Evolutionary conservation across 305 asterid species (phyloP).

Genomic region (Ilex paraguariensis): DNA sequence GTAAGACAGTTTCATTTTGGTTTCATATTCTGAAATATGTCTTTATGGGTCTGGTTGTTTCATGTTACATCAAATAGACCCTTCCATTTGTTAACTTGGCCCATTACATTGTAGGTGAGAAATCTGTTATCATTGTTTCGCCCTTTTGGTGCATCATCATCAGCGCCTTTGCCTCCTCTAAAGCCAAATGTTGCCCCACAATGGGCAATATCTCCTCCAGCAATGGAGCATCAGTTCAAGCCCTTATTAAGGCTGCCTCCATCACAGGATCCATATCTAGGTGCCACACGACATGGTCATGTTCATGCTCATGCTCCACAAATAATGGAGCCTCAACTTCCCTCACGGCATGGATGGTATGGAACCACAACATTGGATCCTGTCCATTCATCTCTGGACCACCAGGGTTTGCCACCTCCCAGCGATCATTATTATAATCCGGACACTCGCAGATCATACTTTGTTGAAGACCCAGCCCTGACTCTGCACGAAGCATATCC

Average conservation of each 20-base stretch:
- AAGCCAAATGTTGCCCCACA: slow-evolving; percentile 21
- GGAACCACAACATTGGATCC: slow-evolving; percentile 21
- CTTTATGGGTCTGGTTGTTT: neutral
- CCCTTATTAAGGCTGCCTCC: slow-evolving; percentile 15
- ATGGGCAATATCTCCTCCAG: slow-evolving; percentile 18
- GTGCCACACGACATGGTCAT: slow-evolving; percentile 23
- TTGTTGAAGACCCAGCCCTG: slow-evolving; percentile 15
- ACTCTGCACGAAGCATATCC: slow-evolving; percentile 30
- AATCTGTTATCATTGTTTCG: slow-evolving; percentile 48
- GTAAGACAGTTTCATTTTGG: slow-evolving; percentile 33
- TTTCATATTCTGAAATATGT: neutral
- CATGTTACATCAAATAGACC: slow-evolving; percentile 4
- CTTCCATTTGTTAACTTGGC: slow-evolving; percentile 9
- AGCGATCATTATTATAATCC: slow-evolving; percentile 18
- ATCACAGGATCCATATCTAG: slow-evolving; percentile 20
- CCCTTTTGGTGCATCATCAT: slow-evolving; percentile 36
- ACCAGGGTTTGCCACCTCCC: slow-evolving; percentile 26
- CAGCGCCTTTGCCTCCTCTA: slow-evolving; percentile 22
- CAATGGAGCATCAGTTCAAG: slow-evolving; percentile 21
- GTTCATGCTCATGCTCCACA: slow-evolving; percentile 18
- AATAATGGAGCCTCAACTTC: slow-evolving; percentile 19
- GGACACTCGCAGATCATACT: slow-evolving; percentile 20
- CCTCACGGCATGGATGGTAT: slow-evolving; percentile 27
- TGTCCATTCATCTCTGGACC: slow-evolving; percentile 16
- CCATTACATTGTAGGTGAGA: slow-evolving; percentile 38